Evolutionary conservation across 1,139 yeast species (phyloP), one percentile per base, ranked within the genome.

Genomic region (Sugiyamaella sp.): DNA sequence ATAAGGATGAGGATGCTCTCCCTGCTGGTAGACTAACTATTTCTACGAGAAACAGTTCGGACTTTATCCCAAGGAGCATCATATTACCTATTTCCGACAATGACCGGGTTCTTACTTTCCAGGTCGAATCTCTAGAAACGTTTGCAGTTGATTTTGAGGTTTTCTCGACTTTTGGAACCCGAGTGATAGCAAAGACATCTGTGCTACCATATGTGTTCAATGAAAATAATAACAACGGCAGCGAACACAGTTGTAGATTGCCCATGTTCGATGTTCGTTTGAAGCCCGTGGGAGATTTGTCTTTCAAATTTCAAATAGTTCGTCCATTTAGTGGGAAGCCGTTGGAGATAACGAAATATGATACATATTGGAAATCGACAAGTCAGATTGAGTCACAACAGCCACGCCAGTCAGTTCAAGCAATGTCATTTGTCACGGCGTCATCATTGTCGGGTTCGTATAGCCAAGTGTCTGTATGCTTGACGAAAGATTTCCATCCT

Each of bases 311-410:
- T 71, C 95, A 89, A 63, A 81, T 93, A 5, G 89, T 93, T 53
- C 84, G 84, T 67, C 98, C 99, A n/a, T 93, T 86, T 69, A 78
- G 86, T 3, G 97, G 97, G 3, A 78, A 77, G 12, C 85, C 96
- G 8, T 74, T 93, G 53, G 98, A 91, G 69, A 88, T 95, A 41
- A 85, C 96, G 4, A 89, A 90, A 72, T 91, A 89, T 67, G 97
- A 91, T 66, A 91, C 98, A 0, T 93, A 93, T 71, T 93, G 99
- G 99, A 93, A 91, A 71, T 85, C 96, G 0, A 87, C 96, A 0
- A 80, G 77, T 39, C 78, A 77, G 42, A 69, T 74, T 29, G 74
- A 70, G 46, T 44, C 48, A 5, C 60, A 62, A 54, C 53, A 54
- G 60, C 54, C 60, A 46, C 53, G 54, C 52, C 50, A 53, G 55